phyloP scores from a whole-genome alignment of 441 rosid genomes.

The Eutrema salsugineum region DNA sequence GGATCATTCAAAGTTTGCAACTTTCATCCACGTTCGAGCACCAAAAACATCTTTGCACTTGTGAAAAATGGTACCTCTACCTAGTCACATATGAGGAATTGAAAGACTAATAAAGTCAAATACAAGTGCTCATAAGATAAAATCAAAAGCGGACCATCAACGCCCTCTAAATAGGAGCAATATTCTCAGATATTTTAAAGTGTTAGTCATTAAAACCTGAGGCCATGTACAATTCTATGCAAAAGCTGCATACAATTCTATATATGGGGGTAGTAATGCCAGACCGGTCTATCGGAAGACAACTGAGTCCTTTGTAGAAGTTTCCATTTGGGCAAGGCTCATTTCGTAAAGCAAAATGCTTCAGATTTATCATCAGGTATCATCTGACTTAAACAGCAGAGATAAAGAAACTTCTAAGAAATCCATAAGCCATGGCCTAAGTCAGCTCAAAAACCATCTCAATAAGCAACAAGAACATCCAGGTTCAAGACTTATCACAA shows the following conservation, averaged over 20 bases:
- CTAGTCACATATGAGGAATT: not conserved
- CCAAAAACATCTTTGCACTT: not conserved
- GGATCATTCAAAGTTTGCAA: not conserved
- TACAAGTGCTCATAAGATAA: not conserved
- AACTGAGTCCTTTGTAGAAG: not conserved
- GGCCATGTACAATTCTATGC: not conserved
- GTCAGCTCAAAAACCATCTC: not conserved
- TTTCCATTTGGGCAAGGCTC: not conserved
- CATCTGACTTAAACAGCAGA: not conserved
- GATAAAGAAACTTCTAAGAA: not conserved
- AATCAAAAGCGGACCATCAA: not conserved
- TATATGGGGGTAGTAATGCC: not conserved
- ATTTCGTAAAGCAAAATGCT: not conserved
- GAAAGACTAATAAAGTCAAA: no score
- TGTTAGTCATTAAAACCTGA: not conserved
- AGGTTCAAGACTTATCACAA: not conserved
- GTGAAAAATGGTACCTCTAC: not conserved
- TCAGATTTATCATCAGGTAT: not conserved
- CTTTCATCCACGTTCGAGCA: not conserved
- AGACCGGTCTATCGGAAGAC: not conserved
- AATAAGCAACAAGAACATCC: slow-evolving; percentile 1
- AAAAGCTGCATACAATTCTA: not conserved
- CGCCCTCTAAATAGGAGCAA: not conserved
- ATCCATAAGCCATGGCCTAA: not conserved
- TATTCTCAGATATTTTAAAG: not conserved